Evolutionary conservation across 345 rosid genomes (phyloP).

Genomic region (Lepidium didymum): DNA sequence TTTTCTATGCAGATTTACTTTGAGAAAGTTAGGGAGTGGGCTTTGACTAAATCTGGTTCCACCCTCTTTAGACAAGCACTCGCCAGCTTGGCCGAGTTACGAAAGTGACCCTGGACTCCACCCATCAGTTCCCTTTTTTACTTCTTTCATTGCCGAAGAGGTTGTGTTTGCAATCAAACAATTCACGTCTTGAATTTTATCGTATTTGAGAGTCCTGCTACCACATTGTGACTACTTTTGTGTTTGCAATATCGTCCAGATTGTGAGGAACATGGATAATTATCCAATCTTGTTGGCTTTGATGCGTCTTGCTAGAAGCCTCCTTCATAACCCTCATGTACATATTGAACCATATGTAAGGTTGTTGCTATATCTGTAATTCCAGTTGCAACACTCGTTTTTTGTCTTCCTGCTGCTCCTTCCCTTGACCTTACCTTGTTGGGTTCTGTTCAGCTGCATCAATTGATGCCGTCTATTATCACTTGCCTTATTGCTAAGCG

Average conservation of each 20-base stretch:
- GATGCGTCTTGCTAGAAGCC: slow-evolving; percentile 64
- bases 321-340: slow-evolving; percentile 69
- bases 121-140: slow-evolving; percentile 65
- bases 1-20: slow-evolving; percentile 51
- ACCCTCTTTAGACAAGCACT: slow-evolving; percentile 60
- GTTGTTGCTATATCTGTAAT: slow-evolving; percentile 1
- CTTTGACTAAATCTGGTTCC: slow-evolving; percentile 39
- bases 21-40: slow-evolving; percentile 55
- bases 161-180: slow-evolving; percentile 23
- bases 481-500: slow-evolving; percentile 75
- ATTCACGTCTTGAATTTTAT: not conserved
- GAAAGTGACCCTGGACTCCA: slow-evolving; percentile 74
- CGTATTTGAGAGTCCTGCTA: not conserved
- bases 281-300: slow-evolving; percentile 49
- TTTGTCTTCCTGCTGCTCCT: not conserved
- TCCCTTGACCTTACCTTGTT: not conserved
- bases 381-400: not conserved
- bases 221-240: slow-evolving; percentile 5
- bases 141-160: slow-evolving; percentile 66
- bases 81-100: slow-evolving; percentile 56
- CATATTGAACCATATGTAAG: slow-evolving; percentile 90
- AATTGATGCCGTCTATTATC: slow-evolving; percentile 65
- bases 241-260: slow-evolving; percentile 35
- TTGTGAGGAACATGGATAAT: slow-evolving; percentile 49
- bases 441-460: slow-evolving; percentile 57